Percentiles rank a stretch among this genome's conserved stretches.
Evolutionary conservation across 1,284 basidiomycete genomes (phyloP).

Genomic region (Cystobasidium sp.): DNA sequence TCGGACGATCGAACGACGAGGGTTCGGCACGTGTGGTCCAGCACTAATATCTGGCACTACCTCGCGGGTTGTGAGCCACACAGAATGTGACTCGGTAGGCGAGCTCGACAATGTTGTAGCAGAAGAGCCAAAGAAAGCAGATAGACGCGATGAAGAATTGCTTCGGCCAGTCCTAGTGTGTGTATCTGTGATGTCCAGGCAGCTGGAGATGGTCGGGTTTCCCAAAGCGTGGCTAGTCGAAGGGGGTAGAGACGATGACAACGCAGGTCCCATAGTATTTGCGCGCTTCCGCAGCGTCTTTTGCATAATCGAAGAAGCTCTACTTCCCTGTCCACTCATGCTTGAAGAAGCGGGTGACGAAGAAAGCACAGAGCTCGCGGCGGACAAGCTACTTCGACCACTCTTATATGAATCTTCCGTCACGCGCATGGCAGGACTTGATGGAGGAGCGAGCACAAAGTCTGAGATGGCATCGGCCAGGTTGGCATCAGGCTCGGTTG

Average conservation of each 20-base stretch:
- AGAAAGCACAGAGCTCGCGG: conserved; percentile 13
- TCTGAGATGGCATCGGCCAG: conserved; percentile 22
- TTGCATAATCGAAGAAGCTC: conserved; percentile 4
- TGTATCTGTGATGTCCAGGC: background rate
- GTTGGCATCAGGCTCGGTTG: conserved; percentile 7
- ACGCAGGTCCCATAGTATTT: conserved; percentile 18
- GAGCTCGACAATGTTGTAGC: conserved; percentile 13
- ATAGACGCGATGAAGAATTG: conserved; percentile 29
- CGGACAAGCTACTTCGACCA: conserved; percentile 13
- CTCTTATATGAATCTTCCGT: conserved; percentile 10
- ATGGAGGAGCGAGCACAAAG: conserved; percentile 8
- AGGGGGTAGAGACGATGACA: conserved; percentile 3
- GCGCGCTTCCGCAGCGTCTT: conserved; percentile 34
- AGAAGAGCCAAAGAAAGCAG: conserved; percentile 23
- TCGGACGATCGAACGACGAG: background rate
- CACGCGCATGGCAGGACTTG: background rate
- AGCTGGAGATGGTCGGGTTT: background rate
- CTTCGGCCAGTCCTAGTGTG: conserved; percentile 29
- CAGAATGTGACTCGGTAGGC: background rate
- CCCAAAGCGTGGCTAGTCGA: background rate
- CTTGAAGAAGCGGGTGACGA: conserved; percentile 6
- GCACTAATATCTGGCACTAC: background rate
- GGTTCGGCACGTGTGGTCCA: background rate
- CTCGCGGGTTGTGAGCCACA: conserved; percentile 12
- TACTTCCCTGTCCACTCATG: background rate